Conservation (phyloP, 2,329 filamentous ascomycete species). For the Coleophoma eucalyptorum region DNA sequence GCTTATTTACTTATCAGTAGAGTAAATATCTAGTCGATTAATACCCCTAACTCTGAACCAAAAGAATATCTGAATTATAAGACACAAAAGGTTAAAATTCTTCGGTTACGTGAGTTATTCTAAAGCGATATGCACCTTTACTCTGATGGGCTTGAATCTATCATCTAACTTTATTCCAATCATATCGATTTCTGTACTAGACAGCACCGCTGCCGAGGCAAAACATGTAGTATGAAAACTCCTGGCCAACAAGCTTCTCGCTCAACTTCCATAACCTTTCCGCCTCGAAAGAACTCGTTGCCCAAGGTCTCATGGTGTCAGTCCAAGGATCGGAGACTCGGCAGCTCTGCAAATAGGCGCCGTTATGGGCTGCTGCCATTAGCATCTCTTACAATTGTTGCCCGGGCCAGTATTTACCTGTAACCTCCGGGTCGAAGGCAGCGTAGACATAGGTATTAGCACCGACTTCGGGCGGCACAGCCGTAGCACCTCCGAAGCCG, state of each 20-base stretch:
- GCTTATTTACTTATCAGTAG: no score
- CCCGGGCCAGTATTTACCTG: not conserved
- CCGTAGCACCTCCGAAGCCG: not conserved
- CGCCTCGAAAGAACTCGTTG: not conserved
- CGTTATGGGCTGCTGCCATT: not conserved
- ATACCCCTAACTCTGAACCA: no score
- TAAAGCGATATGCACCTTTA: no score
- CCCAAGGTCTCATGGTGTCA: not conserved
- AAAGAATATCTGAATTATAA: no score
- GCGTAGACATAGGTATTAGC: not conserved
- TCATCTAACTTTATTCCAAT: no score
- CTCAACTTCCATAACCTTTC: conserved; percentile 4
- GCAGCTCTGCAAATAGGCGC: not conserved
- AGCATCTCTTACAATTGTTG: no score
- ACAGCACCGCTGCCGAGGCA: no score
- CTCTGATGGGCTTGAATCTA: no score
- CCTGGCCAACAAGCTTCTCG: conserved; percentile 6
- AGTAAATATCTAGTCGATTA: no score
- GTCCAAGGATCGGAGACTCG: not conserved
- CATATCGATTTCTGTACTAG: no score
- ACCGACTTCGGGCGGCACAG: not conserved
- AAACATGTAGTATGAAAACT: not conserved
- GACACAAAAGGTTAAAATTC: no score
- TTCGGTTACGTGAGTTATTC: no score
- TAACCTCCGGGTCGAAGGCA: not conserved